phyloP scores from a whole-genome alignment of 2,329 filamentous ascomycete species.

The Nemania serpens region DNA sequence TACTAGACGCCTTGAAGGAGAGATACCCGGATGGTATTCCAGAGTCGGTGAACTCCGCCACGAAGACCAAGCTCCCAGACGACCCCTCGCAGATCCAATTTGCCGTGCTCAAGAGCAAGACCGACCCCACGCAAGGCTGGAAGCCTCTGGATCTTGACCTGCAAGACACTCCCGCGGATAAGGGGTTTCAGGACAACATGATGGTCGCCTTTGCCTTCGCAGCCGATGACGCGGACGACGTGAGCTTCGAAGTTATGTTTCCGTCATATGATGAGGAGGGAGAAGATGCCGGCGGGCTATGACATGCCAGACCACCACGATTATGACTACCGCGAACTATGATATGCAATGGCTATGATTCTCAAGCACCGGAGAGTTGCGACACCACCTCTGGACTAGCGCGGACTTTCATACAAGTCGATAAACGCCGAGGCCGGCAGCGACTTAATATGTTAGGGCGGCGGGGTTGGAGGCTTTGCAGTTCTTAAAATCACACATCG shows the following conservation, averaged over 20 bases:
- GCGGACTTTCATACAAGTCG: not conserved
- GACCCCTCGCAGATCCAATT: constrained; percentile 52
- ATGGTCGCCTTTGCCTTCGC: constrained; percentile 56
- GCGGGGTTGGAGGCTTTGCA: too few species aligned
- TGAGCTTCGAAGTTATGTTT: constrained; percentile 52
- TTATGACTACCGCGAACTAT: too few species aligned
- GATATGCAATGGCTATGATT: too few species aligned
- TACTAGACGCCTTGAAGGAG: constrained; percentile 62
- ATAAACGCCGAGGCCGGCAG: not conserved
- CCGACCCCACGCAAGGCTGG: constrained; percentile 57
- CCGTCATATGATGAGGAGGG: constrained; percentile 40
- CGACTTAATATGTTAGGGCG: not conserved
- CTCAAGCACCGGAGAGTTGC: not conserved
- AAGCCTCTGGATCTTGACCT: constrained; percentile 48
- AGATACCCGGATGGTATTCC: constrained; percentile 60
- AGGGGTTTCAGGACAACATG: constrained; percentile 53
- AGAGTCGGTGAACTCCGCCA: constrained; percentile 40
- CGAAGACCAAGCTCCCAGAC: constrained; percentile 47
- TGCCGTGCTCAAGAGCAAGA: constrained; percentile 50
- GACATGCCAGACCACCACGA: not conserved
- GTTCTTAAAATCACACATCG: too few species aligned
- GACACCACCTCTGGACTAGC: too few species aligned
- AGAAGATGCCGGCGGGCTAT: constrained; percentile 9
- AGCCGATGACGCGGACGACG: constrained; percentile 45
- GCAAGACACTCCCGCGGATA: constrained; percentile 47